Base-by-base conservation (phyloP, 2,329 filamentous ascomycete genomes). In the Arthrinium puccinioides region DNA sequence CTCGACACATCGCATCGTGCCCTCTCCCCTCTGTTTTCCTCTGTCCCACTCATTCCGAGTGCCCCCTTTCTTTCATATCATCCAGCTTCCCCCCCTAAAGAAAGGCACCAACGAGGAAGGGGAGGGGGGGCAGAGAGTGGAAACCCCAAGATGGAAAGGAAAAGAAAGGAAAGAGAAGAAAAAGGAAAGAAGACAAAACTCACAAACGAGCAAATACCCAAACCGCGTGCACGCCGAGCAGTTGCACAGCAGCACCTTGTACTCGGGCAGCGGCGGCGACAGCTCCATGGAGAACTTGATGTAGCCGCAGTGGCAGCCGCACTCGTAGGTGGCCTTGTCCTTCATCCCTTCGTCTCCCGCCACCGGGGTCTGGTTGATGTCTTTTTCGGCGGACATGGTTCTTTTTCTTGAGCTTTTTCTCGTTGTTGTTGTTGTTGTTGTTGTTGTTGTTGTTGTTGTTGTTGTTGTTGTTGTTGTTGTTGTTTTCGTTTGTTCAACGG, bases 211-310 rank as follows among this genome's bases (percentile, higher is more conserved):
- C 18, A 74, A 56, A 41, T 74, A 73, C 0, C 72, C 72, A 24
- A 66, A 62, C n/a, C 67, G 61, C 1, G 56, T 51, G 48, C 72
- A 76, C 40, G 68, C 67, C 24, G 71, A 75, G 52, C 73, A 76
- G 48, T 67, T 72, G 60, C 73, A 76, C 15, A 63, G 50, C n/a
- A 67, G 32, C 4, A 72, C 61, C 41, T 60, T 54, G 44, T 67
- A 58, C 44, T 67, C 54, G 4, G 63, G 57, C 20, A 75, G 57
- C 19, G 69, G 63, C 18, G 70, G 69, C 21, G 65, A 67, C 30
- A 76, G 59, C 15, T 60, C 64, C 20, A 72, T 57, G 11, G 61
- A 59, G 47, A 72, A 69, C 41, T 62, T 56, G 41, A 76, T 61
- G 37, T 63, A 63, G 30, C 70, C 71, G 52, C 72, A 76, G 50